phyloP scores from a whole-genome alignment of 805 yeast species.

The Wickerhamiella qilinensis region DNA sequence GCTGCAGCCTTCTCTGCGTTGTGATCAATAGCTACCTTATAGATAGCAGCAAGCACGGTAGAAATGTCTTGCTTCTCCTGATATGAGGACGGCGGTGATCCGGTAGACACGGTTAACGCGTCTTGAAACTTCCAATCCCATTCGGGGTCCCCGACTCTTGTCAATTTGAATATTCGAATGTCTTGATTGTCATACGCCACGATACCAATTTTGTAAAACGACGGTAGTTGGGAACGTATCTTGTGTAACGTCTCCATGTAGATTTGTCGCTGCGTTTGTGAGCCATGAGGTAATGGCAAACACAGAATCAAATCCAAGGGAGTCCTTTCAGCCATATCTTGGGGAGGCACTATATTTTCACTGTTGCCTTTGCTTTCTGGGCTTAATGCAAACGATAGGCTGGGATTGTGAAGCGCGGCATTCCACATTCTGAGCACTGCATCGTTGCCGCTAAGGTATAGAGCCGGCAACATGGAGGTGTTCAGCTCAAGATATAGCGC shows the following conservation, averaged over 20 bases:
- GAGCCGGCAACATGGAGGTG: not conserved
- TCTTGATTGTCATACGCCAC: not conserved
- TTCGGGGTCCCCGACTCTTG: not conserved
- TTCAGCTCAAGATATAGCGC: not conserved
- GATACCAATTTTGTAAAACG: not conserved
- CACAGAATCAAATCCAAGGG: not conserved
- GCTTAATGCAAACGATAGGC: not conserved
- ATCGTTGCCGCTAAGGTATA: not conserved
- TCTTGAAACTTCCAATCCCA: not conserved
- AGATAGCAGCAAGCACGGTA: not conserved
- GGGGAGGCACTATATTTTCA: not conserved
- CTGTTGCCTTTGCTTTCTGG: not conserved
- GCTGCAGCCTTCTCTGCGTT: not conserved
- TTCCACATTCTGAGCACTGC: not conserved
- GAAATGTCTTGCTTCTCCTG: not conserved
- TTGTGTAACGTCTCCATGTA: not conserved
- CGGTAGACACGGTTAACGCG: not conserved
- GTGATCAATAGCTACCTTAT: not conserved
- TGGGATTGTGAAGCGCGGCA: not conserved
- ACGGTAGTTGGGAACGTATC: not conserved
- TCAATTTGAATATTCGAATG: not conserved
- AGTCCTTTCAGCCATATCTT: not conserved
- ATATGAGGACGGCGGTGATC: not conserved
- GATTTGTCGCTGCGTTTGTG: not conserved
- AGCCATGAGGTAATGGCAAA: not conserved